These are phyloP conservation scores for Globisporangium nunn DNA, from an alignment of 352 stramenopile species.

Conservation along the genomic window DNA sequence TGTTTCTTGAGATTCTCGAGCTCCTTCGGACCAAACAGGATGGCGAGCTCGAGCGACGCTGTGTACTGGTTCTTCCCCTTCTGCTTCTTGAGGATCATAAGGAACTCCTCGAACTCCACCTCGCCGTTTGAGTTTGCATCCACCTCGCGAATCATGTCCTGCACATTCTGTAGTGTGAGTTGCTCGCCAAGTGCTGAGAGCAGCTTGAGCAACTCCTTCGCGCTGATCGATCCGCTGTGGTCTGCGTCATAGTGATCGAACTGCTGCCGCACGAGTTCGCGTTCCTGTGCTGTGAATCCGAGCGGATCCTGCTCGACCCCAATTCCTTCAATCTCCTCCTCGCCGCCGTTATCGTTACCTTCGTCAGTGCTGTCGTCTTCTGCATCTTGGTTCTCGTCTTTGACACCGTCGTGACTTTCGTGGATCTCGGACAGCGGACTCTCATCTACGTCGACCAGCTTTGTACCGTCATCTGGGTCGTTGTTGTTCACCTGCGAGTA, in stretches of 20 bases:
- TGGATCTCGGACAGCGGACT: conserved; percentile 10
- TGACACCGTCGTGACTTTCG: conserved; percentile 10
- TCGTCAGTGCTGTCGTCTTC: conserved; percentile 14
- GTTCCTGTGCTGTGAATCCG: conserved; percentile 36
- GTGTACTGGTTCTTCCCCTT: conserved; percentile 57
- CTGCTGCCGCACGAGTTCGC: conserved; percentile 33
- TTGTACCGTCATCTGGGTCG: conserved; percentile 12
- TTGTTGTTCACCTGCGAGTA: conserved; percentile 14
- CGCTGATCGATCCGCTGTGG: conserved; percentile 53
- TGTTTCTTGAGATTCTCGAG: conserved; percentile 59
- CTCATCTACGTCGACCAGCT: conserved; percentile 11
- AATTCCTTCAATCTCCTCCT: too few relatives aligned
- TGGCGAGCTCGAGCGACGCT: conserved; percentile 47
- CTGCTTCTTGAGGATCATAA: conserved; percentile 50
- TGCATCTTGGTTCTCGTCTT: conserved; percentile 11
- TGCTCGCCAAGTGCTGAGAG: conserved; percentile 52
- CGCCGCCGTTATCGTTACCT: too few relatives aligned
- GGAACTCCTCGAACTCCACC: conserved; percentile 66
- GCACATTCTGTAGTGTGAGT: conserved; percentile 45
- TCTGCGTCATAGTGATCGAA: conserved; percentile 61
- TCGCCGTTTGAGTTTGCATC: conserved; percentile 55
- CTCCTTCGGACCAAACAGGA: conserved; percentile 59
- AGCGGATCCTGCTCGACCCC: conserved; percentile 7
- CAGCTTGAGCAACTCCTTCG: conserved; percentile 49
- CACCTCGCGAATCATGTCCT: conserved; percentile 48